phyloP scores from a whole-genome alignment of 768 basidiomycete genomes.

The Thelephora ganbajun region DNA sequence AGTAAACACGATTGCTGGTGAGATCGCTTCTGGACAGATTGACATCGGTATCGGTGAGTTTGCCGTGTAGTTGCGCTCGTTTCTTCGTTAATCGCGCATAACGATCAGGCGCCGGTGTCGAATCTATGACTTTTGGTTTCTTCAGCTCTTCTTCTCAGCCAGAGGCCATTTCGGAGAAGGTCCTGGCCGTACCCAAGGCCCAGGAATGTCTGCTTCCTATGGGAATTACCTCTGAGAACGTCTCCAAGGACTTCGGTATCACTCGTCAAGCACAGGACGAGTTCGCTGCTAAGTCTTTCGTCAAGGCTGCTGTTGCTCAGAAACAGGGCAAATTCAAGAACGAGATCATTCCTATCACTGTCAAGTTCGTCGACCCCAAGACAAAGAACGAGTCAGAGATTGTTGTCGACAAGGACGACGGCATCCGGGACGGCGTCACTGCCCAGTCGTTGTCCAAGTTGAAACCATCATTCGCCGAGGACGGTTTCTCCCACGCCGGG shows the following conservation, averaged over 20 bases:
- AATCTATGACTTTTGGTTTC: constrained; percentile 79
- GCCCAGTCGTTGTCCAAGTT: constrained; percentile 64
- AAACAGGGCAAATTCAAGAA: constrained; percentile 70
- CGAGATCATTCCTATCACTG: constrained; percentile 75
- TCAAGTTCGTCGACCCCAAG: constrained; percentile 58
- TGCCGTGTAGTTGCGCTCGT: not conserved
- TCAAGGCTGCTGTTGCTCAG: constrained; percentile 69
- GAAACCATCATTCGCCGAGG: constrained; percentile 74
- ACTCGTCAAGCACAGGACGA: constrained; percentile 68
- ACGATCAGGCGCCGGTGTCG: constrained; percentile 62
- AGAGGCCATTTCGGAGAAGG: constrained; percentile 45
- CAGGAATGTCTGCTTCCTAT: constrained; percentile 77
- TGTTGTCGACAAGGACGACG: constrained; percentile 71
- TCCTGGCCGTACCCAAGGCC: constrained; percentile 53
- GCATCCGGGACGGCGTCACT: constrained; percentile 77
- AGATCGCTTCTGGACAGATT: constrained; percentile 69
- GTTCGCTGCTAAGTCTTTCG: constrained; percentile 76
- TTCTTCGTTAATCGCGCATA: not conserved
- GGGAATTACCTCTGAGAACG: constrained; percentile 94
- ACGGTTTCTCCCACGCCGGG: constrained; percentile 67
- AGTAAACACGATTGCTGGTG: constrained; percentile 69
- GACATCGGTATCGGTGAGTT: constrained; percentile 75
- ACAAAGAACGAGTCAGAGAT: constrained; percentile 53
- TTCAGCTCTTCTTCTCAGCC: constrained; percentile 44
- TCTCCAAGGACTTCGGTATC: constrained; percentile 64